Base-by-base conservation (phyloP, 495 filamentous ascomycete genomes). In the Lentithecium fluviatile region DNA sequence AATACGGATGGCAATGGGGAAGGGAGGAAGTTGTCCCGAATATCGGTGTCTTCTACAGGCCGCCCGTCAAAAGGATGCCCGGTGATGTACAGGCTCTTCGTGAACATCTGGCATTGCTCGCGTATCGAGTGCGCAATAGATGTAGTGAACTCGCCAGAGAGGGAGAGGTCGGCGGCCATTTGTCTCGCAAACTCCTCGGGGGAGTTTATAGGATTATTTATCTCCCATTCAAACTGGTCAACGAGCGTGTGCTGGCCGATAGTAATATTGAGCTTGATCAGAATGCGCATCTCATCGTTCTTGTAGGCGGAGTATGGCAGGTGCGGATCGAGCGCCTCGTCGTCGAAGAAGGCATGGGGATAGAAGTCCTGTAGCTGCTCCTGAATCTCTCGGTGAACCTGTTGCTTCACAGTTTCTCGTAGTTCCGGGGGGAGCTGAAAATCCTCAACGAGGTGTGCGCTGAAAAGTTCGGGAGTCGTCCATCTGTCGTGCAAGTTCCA, bases 181-280 rank as follows among this genome's bases (percentile, higher is more conserved):
- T 85, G 84, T 45, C 83, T 77, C 13, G 94, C 95, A 72, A 98
- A 98, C 54, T 95, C 88, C 73, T 98, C 94, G 0, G 94, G 91
- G 0, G 86, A 93, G 73, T 98, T 97, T 60, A 85, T 77, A 0
- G 91, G 85, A 67, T 97, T 93, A 71, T 97, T 97, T 69, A 97
- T 90, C 69, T 97, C 94, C 94, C 94, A 98, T 74, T 98, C 94
- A 52, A 98, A 97, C 71, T 98, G 95, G 67, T 98, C 94, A 21
- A 96, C 85, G 24, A 98, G 79, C 0, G 92, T 97, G 71, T 95
- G 89, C 60, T 89, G 87, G 1, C 94, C 95, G 71, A 98, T 97
- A 23, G 94, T 97, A 69, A 98, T 97, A 71, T 98, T 96, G 40
- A 98, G 79, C 73, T 96, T 97, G 66, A 98, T 83, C 19, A 91